phyloP scores from a whole-genome alignment of 345 rosid species.

The Kernera saxatilis region DNA sequence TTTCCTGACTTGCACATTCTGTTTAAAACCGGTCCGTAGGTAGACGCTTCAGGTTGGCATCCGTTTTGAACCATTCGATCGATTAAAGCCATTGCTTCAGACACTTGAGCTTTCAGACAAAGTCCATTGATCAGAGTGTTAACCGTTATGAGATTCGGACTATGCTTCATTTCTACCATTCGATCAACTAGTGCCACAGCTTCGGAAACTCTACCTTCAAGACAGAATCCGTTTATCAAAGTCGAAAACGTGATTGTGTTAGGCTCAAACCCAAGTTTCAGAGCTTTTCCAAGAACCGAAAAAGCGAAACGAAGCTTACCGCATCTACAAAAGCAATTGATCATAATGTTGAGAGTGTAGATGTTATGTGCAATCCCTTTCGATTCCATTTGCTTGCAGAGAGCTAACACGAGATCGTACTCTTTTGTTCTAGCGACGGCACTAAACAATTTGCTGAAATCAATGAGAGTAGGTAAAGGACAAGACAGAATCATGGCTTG shows the following conservation, averaged over 20 bases:
- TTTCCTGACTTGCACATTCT: too few species aligned
- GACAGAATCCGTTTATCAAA: too few species aligned
- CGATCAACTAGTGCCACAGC: too few species aligned
- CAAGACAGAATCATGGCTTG: background rate
- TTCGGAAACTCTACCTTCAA: too few species aligned
- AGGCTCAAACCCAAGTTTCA: slow-evolving; percentile 10
- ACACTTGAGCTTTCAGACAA: too few species aligned
- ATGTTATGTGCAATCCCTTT: background rate
- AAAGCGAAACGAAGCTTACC: background rate
- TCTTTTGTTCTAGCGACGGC: background rate
- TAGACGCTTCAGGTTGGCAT: too few species aligned
- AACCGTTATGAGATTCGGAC: too few species aligned
- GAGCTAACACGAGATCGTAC: background rate
- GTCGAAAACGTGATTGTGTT: background rate
- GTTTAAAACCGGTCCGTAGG: too few species aligned
- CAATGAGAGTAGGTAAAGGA: background rate
- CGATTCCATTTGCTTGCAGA: background rate
- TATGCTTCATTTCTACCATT: too few species aligned
- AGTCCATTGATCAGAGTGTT: too few species aligned
- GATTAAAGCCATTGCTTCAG: too few species aligned
- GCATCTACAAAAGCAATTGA: background rate
- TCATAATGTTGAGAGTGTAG: background rate
- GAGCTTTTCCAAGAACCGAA: background rate
- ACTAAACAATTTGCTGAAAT: background rate
- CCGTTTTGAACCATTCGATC: too few species aligned